Evolutionary conservation across 2,329 filamentous ascomycete genomes (phyloP).

Genomic region (Trichoderma simmonsii): DNA sequence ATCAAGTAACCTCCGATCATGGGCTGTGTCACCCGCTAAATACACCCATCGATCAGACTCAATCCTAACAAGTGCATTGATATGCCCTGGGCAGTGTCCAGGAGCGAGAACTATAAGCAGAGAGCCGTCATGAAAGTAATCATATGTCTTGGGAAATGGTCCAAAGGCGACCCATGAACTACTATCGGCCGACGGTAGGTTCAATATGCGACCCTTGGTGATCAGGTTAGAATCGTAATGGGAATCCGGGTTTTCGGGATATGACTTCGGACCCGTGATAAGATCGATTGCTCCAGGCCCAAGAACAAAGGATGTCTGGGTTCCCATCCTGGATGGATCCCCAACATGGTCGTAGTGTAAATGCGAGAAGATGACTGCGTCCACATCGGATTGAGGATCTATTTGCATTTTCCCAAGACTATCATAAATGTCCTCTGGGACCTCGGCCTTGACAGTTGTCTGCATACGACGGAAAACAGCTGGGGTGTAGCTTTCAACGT

Average conservation of each 20-base stretch:
- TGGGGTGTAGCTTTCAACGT: neutral
- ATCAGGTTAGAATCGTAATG: neutral
- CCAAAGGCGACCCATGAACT: neutral
- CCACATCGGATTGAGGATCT: too few species aligned
- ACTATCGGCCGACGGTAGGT: neutral
- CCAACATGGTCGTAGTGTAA: too few species aligned
- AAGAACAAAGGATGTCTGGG: neutral
- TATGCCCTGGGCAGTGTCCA: neutral
- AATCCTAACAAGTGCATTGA: neutral
- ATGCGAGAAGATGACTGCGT: too few species aligned
- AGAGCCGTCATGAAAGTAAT: neutral
- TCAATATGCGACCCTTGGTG: neutral
- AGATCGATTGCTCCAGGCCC: neutral
- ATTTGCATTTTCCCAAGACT: too few species aligned
- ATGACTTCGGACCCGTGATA: neutral
- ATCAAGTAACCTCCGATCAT: neutral
- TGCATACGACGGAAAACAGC: neutral
- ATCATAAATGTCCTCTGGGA: neutral
- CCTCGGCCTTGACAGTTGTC: neutral
- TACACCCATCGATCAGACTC: neutral
- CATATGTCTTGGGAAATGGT: neutral
- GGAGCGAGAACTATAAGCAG: neutral
- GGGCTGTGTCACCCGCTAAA: neutral
- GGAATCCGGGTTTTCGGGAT: neutral
- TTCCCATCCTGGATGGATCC: too few species aligned